These are phyloP conservation scores for Lactarius sp. DNA, from an alignment of 768 basidiomycete species.

Conservation along the genomic window DNA sequence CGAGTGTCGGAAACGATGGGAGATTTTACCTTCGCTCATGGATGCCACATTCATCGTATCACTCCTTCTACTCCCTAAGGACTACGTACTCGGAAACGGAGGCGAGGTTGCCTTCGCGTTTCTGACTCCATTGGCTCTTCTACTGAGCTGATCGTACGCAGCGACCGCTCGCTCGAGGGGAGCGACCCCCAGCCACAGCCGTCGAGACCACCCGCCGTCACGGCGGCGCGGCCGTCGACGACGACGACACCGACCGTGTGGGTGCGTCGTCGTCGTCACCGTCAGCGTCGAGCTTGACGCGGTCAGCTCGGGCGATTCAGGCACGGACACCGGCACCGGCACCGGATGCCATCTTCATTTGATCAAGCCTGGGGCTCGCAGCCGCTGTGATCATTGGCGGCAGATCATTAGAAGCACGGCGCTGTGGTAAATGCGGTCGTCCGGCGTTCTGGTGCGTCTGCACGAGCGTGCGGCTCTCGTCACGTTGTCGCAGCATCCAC, in stretches of 20 bases:
- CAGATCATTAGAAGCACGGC: conserved; percentile 43
- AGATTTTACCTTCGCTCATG: conserved; percentile 37
- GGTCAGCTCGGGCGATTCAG: conserved; percentile 1
- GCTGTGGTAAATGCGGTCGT: conserved; percentile 47
- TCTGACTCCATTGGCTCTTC: conserved; percentile 52
- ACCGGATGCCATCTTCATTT: not conserved
- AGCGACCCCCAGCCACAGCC: not conserved
- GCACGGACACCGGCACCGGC: not conserved
- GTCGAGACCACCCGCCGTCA: not conserved
- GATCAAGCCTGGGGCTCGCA: conserved; percentile 8
- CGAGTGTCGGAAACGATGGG: conserved; percentile 42
- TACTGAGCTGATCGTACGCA: conserved; percentile 43
- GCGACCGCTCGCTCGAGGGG: not conserved
- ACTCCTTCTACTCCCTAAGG: no score
- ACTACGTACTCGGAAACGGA: no score
- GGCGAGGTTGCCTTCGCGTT: conserved; percentile 45
- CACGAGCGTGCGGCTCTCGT: conserved; percentile 55
- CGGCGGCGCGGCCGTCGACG: not conserved
- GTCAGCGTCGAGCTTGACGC: not conserved
- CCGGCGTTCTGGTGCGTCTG: conserved; percentile 43
- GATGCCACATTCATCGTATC: no score
- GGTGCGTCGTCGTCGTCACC: conserved; percentile 32
- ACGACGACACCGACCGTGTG: conserved; percentile 17
- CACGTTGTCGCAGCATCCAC: conserved; percentile 62
- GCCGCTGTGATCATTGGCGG: conserved; percentile 12